Percentiles rank a stretch among this genome's conserved stretches.
Evolutionary conservation across 192 early-diverging fungal species (phyloP).

Genomic region (Fimicolochytrium jonesii): DNA sequence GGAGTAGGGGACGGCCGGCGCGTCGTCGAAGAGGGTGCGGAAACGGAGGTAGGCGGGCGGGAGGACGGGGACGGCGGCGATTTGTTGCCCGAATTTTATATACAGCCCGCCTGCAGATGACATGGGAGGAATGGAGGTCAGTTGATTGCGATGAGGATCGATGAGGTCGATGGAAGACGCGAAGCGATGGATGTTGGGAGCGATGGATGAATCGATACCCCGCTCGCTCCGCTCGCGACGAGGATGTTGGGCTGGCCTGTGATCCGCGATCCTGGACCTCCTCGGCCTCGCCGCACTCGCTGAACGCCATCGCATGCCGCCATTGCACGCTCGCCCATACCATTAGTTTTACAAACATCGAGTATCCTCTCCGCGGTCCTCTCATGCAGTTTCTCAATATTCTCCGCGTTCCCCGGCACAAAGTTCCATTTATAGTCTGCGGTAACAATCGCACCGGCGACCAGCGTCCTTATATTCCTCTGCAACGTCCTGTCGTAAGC

Average conservation of each 20-base stretch:
- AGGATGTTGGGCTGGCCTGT: too few species aligned
- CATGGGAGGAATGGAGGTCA: background rate
- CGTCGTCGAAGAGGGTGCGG: slow-evolving; percentile 73
- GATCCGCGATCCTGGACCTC: too few species aligned
- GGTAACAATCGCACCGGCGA: slow-evolving; percentile 22
- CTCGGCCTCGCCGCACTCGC: background rate
- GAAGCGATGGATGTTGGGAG: too few species aligned
- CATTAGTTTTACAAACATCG: slow-evolving; percentile 73
- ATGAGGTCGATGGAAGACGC: too few species aligned
- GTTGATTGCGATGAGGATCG: too few species aligned
- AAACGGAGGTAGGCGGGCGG: slow-evolving; percentile 52
- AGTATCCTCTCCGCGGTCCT: slow-evolving; percentile 70
- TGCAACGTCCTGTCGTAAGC: slow-evolving; percentile 25
- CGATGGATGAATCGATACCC: too few species aligned
- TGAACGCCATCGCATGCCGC: background rate
- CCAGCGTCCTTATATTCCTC: slow-evolving; percentile 33
- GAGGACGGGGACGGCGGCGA: slow-evolving; percentile 38
- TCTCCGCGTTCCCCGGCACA: slow-evolving; percentile 51
- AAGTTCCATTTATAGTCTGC: slow-evolving; percentile 80
- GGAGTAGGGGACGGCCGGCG: slow-evolving; percentile 65
- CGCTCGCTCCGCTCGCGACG: too few species aligned
- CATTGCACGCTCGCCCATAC: too few species aligned
- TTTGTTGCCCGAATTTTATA: slow-evolving; percentile 78
- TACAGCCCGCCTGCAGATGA: slow-evolving; percentile 59
- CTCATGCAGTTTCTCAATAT: slow-evolving; percentile 66